phyloP scores from a whole-genome alignment of 2,329 filamentous ascomycete species.

The Calonectria leucothoes region DNA sequence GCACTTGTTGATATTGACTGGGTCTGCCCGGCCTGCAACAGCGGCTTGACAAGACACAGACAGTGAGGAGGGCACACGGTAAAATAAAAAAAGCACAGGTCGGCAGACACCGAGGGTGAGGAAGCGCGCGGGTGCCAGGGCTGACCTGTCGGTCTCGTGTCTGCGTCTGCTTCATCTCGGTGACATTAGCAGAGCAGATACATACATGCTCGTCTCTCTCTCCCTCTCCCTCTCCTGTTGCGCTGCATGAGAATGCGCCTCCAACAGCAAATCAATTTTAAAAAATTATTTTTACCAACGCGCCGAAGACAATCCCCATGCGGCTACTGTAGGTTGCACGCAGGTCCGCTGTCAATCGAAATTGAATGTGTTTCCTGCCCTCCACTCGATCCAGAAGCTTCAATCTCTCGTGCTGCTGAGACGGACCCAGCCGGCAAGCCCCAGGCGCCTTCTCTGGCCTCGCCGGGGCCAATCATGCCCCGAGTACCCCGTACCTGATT shows the following conservation, averaged over 20 bases:
- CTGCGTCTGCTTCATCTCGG: constrained; percentile 6
- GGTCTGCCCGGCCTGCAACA: constrained; percentile 17
- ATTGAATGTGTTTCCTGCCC: constrained; percentile 30
- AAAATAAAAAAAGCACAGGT: constrained; percentile 9
- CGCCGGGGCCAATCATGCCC: constrained; percentile 37
- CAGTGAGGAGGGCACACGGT: not conserved
- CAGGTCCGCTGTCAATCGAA: constrained; percentile 21
- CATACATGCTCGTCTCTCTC: constrained; percentile 1
- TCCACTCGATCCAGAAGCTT: constrained; percentile 39
- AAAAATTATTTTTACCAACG: constrained; percentile 17
- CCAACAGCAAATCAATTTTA: constrained; percentile 14
- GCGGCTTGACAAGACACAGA: constrained; percentile 7
- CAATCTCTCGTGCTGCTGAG: constrained; percentile 43
- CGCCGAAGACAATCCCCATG: constrained; percentile 27
- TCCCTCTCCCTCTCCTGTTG: not conserved
- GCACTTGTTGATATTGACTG: constrained; percentile 17
- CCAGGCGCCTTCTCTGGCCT: not conserved
- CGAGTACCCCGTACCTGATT: constrained; percentile 21
- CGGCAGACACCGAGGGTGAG: constrained; percentile 16
- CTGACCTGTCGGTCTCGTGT: constrained; percentile 15
- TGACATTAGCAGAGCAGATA: not conserved
- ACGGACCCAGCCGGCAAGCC: constrained; percentile 25
- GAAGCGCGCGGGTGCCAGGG: constrained; percentile 11
- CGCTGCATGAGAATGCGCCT: constrained; percentile 10
- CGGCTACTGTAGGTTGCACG: constrained; percentile 36